Evolutionary conservation across 345 rosid genomes (phyloP), one percentile per base, ranked within the genome.

Genomic region (Lepidium didymum): DNA sequence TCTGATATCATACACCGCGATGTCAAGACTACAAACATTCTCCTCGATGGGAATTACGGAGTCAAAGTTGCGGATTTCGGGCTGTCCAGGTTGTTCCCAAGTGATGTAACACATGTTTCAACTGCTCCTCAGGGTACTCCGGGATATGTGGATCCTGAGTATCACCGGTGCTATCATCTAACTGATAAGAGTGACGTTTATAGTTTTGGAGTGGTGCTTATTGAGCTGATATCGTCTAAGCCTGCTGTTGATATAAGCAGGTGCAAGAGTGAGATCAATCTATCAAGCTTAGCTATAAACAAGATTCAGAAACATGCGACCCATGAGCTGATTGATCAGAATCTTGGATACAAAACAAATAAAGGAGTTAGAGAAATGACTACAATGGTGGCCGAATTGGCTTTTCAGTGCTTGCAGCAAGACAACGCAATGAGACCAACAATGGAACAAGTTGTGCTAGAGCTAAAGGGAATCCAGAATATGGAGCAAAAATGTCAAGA

Each of bases 61-160:
- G 91, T 87, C 58, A 87, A 87, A 68, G 85, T 87, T 10, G 89
- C 86, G 0, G 94, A 87, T 78, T 87, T 87, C 5, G 91, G 91
- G 3, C 79, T 87, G 16, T 86, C 94, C 0, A 70, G 87, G 62
- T 42, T 86, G 77, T 76, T 67, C 56, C 89, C 86, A 1, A 55
- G 7, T 7, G 76, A 86, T 67, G 89, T 81, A 35, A 88, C 87
- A 18, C 91, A 88, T 42, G 60, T 88, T 14, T 88, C 91, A 33
- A 84, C 91, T 0, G 85, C 84, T 72, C 94, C 94, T 64, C 89
- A 87, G 47, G 93, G 93, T 11, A 85, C 88, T 46, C 87, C 90
- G 0, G 94, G 90, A 38, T 84, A 82, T 35, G 82, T 86, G 33
- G 91, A 88, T 31, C 94, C 91, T 0, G 91, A 88, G 14, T 88